phyloP scores from a whole-genome alignment of 1,284 basidiomycete species.

The Leccinum angustisporum region DNA sequence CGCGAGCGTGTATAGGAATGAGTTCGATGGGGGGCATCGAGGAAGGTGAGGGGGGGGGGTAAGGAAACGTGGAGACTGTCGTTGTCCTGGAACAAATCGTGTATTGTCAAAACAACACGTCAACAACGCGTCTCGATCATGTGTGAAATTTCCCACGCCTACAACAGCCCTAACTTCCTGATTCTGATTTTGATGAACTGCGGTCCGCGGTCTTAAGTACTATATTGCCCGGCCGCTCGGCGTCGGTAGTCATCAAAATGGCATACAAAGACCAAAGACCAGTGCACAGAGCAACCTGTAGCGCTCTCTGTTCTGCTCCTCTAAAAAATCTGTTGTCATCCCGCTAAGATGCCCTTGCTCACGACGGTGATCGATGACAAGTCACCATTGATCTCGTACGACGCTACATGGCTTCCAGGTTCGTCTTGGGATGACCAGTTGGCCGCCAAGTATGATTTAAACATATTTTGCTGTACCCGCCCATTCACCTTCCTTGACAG shows the following conservation, averaged over 20 bases:
- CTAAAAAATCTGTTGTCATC: not conserved
- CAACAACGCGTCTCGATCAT: slow-evolving; percentile 23
- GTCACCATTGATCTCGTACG: slow-evolving; percentile 32
- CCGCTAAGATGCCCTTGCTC: slow-evolving; percentile 25
- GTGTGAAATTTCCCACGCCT: slow-evolving; percentile 12
- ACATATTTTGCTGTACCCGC: not conserved
- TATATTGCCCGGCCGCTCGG: too few species aligned
- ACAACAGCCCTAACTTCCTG: too few species aligned
- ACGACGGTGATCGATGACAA: slow-evolving; percentile 31
- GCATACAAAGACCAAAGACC: not conserved
- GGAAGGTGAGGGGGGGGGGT: slow-evolving; percentile 49
- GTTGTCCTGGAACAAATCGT: not conserved
- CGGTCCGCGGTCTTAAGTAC: too few species aligned
- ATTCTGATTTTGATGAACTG: too few species aligned
- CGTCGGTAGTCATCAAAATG: not conserved
- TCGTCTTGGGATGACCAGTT: slow-evolving; percentile 10
- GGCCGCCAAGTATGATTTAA: slow-evolving; percentile 24
- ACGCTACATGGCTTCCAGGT: slow-evolving; percentile 25
- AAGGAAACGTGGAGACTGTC: not conserved
- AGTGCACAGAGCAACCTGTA: not conserved
- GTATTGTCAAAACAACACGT: slow-evolving; percentile 15
- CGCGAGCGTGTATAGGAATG: slow-evolving; percentile 61
- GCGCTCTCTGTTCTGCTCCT: not conserved
- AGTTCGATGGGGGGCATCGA: slow-evolving; percentile 54
- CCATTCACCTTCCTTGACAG: slow-evolving; percentile 14